A percentile compares a stretch with the other conserved stretches of the same genome.
phyloP scores from a whole-genome alignment of 768 basidiomycete genomes.

The Arthromyces matolae region DNA sequence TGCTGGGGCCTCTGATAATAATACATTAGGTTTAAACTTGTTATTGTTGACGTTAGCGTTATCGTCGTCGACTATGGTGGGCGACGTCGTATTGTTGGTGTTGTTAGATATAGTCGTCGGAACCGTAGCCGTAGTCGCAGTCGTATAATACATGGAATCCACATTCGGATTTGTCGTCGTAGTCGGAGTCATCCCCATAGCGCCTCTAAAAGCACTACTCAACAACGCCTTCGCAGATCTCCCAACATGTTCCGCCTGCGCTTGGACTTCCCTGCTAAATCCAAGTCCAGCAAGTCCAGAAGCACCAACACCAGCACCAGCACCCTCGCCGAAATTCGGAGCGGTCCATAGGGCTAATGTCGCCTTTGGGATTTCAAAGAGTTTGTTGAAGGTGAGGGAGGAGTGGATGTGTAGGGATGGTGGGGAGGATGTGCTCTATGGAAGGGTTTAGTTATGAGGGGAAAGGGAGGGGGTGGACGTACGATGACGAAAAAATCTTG shows the following conservation, averaged over 20 bases:
- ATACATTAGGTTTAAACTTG: neutral
- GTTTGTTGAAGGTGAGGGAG: slow-evolving; percentile 44
- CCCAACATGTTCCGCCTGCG: too few species aligned
- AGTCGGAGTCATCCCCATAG: too few species aligned
- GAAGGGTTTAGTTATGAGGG: slow-evolving; percentile 1
- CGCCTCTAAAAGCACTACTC: slow-evolving; percentile 9
- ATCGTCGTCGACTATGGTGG: too few species aligned
- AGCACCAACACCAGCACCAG: slow-evolving; percentile 8
- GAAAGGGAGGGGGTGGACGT: slow-evolving; percentile 22
- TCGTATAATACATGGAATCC: neutral
- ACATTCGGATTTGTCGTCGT: neutral
- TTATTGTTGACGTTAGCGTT: neutral
- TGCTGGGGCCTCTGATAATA: too few species aligned
- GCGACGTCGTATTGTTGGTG: neutral
- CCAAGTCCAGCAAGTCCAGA: too few species aligned
- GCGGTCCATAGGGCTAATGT: slow-evolving; percentile 44
- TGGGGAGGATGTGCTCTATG: slow-evolving; percentile 54
- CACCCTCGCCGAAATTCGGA: slow-evolving; percentile 23
- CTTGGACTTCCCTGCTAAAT: too few species aligned
- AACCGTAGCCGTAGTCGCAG: neutral
- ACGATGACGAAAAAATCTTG: slow-evolving; percentile 55
- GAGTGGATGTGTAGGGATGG: slow-evolving; percentile 55
- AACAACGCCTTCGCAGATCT: slow-evolving; percentile 8
- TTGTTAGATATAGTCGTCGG: neutral
- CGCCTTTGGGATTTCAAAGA: slow-evolving; percentile 47